A percentile compares a stretch with the other conserved stretches of the same genome.
Evolutionary conservation across 108 stramenopile species (phyloP).

Genomic region (Poteriospumella lacustris): DNA sequence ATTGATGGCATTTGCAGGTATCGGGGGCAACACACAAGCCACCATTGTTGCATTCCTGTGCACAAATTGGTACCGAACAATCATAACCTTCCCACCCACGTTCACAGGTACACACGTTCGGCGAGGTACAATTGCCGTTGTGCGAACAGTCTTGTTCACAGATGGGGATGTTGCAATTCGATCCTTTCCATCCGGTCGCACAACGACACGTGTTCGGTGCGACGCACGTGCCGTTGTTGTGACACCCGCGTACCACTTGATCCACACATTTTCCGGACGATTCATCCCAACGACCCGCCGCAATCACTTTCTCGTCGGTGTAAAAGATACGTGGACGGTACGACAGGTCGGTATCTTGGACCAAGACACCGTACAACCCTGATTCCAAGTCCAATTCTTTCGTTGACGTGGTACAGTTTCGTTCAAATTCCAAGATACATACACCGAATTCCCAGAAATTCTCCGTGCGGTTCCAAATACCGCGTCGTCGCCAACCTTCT

Average conservation of each 20-base stretch:
- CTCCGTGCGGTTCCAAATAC: conserved; percentile 62
- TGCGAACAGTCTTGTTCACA: conserved; percentile 33
- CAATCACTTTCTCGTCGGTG: conserved; percentile 40
- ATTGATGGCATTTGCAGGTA: conserved; percentile 57
- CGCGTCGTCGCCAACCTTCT: conserved; percentile 60
- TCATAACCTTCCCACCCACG: conserved; percentile 55
- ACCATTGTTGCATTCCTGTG: conserved; percentile 63
- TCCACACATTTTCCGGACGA: conserved; percentile 68
- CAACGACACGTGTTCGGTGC: conserved; percentile 40
- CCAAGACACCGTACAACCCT: conserved; percentile 34
- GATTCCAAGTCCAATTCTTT: conserved; percentile 44
- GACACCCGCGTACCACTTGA: conserved; percentile 63
- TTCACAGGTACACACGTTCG: conserved; percentile 59
- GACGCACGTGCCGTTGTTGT: conserved; percentile 42
- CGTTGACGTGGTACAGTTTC: conserved; percentile 51
- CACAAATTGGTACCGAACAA: conserved; percentile 56
- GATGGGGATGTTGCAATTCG: conserved; percentile 33
- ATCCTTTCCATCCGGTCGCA: conserved; percentile 38
- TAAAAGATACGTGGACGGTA: conserved; percentile 59
- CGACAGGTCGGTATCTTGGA: conserved; percentile 69
- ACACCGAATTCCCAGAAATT: conserved; percentile 63
- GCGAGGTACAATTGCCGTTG: conserved; percentile 50
- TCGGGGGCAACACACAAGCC: conserved; percentile 62
- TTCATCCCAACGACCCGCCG: not conserved
- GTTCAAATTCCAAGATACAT: conserved; percentile 66